phyloP scores from a whole-genome alignment of 2,329 filamentous ascomycete species.

The Tolypocladium sp. region DNA sequence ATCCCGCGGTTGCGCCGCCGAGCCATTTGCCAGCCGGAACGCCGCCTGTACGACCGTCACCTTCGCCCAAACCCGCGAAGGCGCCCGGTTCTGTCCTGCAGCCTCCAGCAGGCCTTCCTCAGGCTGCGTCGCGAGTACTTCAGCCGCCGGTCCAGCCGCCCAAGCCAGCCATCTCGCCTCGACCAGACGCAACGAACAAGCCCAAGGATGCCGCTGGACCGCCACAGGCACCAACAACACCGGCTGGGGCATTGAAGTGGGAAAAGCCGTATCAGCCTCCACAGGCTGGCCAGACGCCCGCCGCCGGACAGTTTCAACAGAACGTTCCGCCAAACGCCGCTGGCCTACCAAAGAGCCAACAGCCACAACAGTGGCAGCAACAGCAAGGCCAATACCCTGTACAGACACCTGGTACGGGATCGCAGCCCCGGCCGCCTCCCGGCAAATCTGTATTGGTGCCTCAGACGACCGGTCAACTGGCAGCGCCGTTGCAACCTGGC shows the following conservation, averaged over 20 bases:
- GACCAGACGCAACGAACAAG: slow-evolving; percentile 21
- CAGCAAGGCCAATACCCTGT: slow-evolving; percentile 5
- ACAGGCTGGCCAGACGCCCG: slow-evolving; percentile 13
- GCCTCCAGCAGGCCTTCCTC: slow-evolving; percentile 22
- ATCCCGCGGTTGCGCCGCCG: slow-evolving; percentile 17
- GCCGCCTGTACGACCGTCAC: slow-evolving; percentile 16
- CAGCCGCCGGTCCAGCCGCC: slow-evolving; percentile 21
- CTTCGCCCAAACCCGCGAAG: slow-evolving; percentile 19
- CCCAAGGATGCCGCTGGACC: slow-evolving; percentile 15
- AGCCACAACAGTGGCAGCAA: slow-evolving; percentile 8
- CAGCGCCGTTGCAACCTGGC: slow-evolving; percentile 24
- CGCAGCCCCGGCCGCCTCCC: slow-evolving; percentile 11
- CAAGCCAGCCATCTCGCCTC: slow-evolving; percentile 22
- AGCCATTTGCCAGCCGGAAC: slow-evolving; percentile 17
- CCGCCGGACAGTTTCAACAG: slow-evolving; percentile 15
- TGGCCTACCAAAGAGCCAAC: slow-evolving; percentile 11
- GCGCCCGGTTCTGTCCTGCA: slow-evolving; percentile 25
- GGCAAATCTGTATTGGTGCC: slow-evolving; percentile 21
- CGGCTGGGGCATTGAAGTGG: slow-evolving; percentile 25
- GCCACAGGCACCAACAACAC: slow-evolving; percentile 12
- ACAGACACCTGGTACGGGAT: slow-evolving; percentile 3
- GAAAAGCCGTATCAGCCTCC: slow-evolving; percentile 31
- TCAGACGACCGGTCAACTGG: slow-evolving; percentile 24
- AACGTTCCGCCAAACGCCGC: slow-evolving; percentile 12
- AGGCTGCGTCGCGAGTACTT: slow-evolving; percentile 19